Conservation (phyloP, 1,284 basidiomycete genomes). For the Neonothopanus nambi region DNA sequence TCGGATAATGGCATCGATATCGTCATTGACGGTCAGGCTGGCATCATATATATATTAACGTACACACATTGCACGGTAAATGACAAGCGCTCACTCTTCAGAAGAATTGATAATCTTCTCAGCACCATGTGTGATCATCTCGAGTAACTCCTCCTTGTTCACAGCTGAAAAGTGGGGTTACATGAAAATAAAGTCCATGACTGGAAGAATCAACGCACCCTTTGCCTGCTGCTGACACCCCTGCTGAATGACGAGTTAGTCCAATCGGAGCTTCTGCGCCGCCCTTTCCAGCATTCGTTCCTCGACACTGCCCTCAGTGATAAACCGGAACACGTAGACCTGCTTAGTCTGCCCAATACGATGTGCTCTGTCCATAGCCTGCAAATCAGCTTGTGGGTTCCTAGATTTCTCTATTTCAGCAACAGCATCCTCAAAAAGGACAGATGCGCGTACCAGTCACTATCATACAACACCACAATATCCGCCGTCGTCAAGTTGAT, state of each 20-base stretch:
- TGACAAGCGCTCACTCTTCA: too few relatives aligned
- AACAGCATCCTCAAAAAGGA: slow-evolving; percentile 10
- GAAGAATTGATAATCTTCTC: slow-evolving; percentile 97
- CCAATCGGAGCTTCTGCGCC: slow-evolving; percentile 93
- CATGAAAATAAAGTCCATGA: neutral
- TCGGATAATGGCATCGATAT: slow-evolving; percentile 93
- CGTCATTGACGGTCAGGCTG: too few relatives aligned
- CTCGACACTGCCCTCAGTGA: too few relatives aligned
- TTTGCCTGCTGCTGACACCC: slow-evolving; percentile 74
- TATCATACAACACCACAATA: slow-evolving; percentile 96
- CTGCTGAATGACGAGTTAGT: slow-evolving; percentile 98
- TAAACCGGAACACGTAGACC: slow-evolving; percentile 97
- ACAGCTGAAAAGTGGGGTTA: slow-evolving; percentile 50
- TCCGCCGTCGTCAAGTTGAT: slow-evolving; percentile 98
- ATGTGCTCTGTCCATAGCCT: slow-evolving; percentile 99
- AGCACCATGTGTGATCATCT: slow-evolving; percentile 98
- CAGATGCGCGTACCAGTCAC: slow-evolving; percentile 69
- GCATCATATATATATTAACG: too few relatives aligned
- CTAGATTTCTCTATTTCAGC: slow-evolving; percentile 37
- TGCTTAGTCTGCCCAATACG: slow-evolving; percentile 99
- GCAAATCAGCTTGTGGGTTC: slow-evolving; percentile 98
- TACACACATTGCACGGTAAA: too few relatives aligned
- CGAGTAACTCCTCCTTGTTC: slow-evolving; percentile 94
- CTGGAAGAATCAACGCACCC: slow-evolving; percentile 18
- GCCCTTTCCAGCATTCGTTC: slow-evolving; percentile 94